Evolutionary conservation across 306 rosid genomes (phyloP), one percentile per base, ranked within the genome.

Genomic region (Chamaecrista fasciculata): DNA sequence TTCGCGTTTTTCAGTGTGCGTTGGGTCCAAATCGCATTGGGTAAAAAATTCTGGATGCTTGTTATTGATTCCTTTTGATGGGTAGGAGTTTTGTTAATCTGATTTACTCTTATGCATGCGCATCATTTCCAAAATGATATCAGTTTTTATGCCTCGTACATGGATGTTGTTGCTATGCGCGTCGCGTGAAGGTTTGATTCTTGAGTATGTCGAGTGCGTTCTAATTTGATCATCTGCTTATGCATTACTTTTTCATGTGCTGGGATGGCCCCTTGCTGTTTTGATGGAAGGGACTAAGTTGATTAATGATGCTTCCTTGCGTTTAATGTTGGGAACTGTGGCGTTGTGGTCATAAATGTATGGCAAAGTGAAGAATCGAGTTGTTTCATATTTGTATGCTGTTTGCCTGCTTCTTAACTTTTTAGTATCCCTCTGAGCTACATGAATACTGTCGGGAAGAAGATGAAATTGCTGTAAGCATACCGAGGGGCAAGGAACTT

Each of bases 1-100:
- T 70, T 57, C 43, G 43, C 15, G 3, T 0, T 29, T 65, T 43
- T 71, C 31, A 19, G 62, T 51, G 16, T 36, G 48, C 76, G 15
- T 47, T 65, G 51, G 65, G 49, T 55, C 60, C 61, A 33, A 67
- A 79, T 75, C 60, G 70, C 62, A 62, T 71, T 80, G 26, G 43
- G 39, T 42, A 1, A 21, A n/a, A 50, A 19, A 29, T 46, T 65
- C 42, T 70, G 34, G 52, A 40, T 47, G 15, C 61, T 39, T 72
- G 31, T 74, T 72, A 25, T 74, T 57, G 33, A 49, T 72, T 69
- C 40, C 37, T 16, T 70, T 55, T 33, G 2, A n/a, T 33, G 49
- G 40, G 66, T 68, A 56, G 73, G 62, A 53, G 51, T 57, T 57
- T 42, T 73, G 42, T 47, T 62, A 5, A 7, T 18, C 52, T 39